Evolutionary conservation across 768 basidiomycete genomes (phyloP), one percentile per base, ranked within the genome.

Genomic region (Flagelloscypha sp.): DNA sequence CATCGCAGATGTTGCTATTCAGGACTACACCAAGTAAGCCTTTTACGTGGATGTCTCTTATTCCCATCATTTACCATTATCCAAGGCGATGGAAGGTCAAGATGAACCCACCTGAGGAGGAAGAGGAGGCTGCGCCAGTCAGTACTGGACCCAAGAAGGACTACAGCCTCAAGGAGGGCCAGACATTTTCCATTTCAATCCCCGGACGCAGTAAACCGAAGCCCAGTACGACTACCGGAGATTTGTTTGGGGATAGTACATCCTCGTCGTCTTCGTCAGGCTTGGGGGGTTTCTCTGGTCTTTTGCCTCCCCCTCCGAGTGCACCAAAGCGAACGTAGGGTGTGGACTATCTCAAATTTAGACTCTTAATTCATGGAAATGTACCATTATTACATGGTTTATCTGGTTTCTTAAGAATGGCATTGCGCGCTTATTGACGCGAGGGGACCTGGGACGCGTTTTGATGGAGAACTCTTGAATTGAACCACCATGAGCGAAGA

Each of bases 151-250:
- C 88, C 2, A 90, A 89, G 66, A 87, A 88, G 57, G 92, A 97
- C 47, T 95, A 90, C 58, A 84, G 84, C 24, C 61, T 97, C 47
- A 95, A 94, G 56, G 88, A 90, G 47, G 92, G 92, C 7, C 87
- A 97, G 55, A 95, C 92, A 0, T 93, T 97, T 56, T 81, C 83
- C 4, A 94, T 97, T 45, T 65, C 75, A 22, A 87, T 95, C 40
- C 93, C 92, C 6, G 89, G 90, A n/a, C 76, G 80, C 35, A 62
- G 56, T 37, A 70, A 70, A 53, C 41, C 58, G 12, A 43, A 57
- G 5, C 58, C 51, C 27, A 49, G 53, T 10, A 46, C 56, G 22
- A 44, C 54, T 13, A 52, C 58, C 5, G n/a, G n/a, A n/a, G 66
- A 52, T 43, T 48, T 74, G 23, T 46, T 75, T 13, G 63, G 57